phyloP scores from a whole-genome alignment of 495 filamentous ascomycete species.

The Evernia prunastri region DNA sequence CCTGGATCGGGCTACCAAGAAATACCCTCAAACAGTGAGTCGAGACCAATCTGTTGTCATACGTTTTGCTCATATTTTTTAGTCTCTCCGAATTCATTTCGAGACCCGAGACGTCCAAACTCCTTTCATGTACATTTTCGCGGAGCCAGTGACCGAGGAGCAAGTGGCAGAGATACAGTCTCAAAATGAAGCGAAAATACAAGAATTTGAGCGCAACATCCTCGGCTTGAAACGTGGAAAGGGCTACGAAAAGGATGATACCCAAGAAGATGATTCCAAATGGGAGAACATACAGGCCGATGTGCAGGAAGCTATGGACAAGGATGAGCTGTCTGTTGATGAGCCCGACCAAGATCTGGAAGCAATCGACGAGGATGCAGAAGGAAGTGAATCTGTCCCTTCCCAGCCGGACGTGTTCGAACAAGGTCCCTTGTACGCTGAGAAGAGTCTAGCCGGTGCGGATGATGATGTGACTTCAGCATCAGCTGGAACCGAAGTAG shows the following conservation, averaged over 20 bases:
- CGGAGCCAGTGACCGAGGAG: slow-evolving; percentile 68
- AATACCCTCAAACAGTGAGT: slow-evolving; percentile 57
- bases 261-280: slow-evolving; percentile 28
- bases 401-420: neutral
- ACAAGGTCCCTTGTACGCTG: neutral
- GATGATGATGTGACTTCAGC: slow-evolving; percentile 19
- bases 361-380: neutral
- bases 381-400: neutral
- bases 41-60: neutral
- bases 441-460: neutral
- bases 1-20: slow-evolving; percentile 63
- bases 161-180: slow-evolving; percentile 69
- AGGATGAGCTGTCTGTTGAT: slow-evolving; percentile 45
- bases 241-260: slow-evolving; percentile 9
- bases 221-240: slow-evolving; percentile 39
- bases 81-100: slow-evolving; percentile 78
- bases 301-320: slow-evolving; percentile 48
- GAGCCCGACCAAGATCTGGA: slow-evolving; percentile 31
- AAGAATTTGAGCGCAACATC: slow-evolving; percentile 61
- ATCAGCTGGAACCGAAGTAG: slow-evolving; percentile 19
- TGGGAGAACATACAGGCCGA: slow-evolving; percentile 50
- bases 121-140: slow-evolving; percentile 83
- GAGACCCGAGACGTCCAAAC: slow-evolving; percentile 59
- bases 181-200: slow-evolving; percentile 51
- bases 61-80: slow-evolving; percentile 25